Percentiles rank a stretch among this genome's conserved stretches.
These are phyloP conservation scores for Quercus lobata DNA, from an alignment of 331 rosid species.

Conservation along the genomic window DNA sequence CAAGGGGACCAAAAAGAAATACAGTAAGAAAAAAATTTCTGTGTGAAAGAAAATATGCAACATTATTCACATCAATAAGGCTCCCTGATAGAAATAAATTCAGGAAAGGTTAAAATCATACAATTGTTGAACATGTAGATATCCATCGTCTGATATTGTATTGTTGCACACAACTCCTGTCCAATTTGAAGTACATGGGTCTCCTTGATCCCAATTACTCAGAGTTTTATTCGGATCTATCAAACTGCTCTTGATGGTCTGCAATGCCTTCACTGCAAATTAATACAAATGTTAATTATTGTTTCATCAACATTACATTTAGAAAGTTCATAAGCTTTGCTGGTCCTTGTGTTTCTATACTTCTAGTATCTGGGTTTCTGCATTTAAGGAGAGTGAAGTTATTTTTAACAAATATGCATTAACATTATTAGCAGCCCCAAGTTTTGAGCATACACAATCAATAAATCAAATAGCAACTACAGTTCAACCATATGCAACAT, in stretches of 20 bases:
- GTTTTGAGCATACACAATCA: not conserved
- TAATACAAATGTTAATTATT: not conserved
- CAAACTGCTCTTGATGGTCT: conserved; percentile 31
- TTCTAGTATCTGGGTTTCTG: not conserved
- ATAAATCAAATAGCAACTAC: no score
- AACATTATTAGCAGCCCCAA: not conserved
- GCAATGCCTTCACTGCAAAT: conserved; percentile 43
- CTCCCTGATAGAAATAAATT: not conserved
- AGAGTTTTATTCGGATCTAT: conserved; percentile 35
- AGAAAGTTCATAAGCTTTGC: not conserved
- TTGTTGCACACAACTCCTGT: conserved; percentile 48
- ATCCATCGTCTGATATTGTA: conserved; percentile 25
- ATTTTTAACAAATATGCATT: not conserved
- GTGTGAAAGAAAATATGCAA: not conserved
- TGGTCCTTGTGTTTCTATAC: not conserved
- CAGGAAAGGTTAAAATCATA: conserved; percentile 21
- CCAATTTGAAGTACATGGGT: conserved; percentile 45
- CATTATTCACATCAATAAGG: not conserved
- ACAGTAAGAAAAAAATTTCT: not conserved
- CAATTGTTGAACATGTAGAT: conserved; percentile 47
- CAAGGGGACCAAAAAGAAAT: not conserved
- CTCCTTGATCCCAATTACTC: conserved; percentile 48
- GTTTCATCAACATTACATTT: not conserved
- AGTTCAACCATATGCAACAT: no score
- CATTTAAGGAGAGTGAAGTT: not conserved